These are phyloP conservation scores for Schizosaccharomyces japonicus DNA, from an alignment of 805 yeast species.

Conservation along the genomic window DNA sequence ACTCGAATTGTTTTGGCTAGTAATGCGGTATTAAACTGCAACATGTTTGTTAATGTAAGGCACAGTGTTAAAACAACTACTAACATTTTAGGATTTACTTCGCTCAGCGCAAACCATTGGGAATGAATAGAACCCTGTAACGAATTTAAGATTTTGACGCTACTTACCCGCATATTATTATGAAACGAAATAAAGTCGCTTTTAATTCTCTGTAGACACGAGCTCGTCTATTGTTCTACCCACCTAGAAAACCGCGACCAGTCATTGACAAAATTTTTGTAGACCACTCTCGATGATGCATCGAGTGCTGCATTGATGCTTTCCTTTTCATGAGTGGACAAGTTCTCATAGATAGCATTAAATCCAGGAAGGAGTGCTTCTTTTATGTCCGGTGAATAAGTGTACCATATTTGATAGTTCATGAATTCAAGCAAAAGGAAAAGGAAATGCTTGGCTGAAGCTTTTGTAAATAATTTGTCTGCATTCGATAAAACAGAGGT, in stretches of 20 bases:
- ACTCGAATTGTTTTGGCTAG: slow-evolving; percentile 66
- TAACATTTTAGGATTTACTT: slow-evolving; percentile 3
- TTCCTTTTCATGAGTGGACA: background rate
- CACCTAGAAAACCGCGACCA: background rate
- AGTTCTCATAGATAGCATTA: background rate
- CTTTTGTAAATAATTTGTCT: background rate
- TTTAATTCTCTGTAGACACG: too few species aligned
- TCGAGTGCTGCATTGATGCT: background rate
- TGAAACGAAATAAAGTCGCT: too few species aligned
- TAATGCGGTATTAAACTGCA: slow-evolving; percentile 30
- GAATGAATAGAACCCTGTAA: too few species aligned
- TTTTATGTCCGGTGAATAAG: background rate
- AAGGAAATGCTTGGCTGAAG: background rate
- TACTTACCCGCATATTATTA: too few species aligned
- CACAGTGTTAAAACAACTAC: background rate
- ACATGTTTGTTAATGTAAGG: slow-evolving; percentile 16
- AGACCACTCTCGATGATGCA: background rate
- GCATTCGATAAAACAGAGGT: background rate
- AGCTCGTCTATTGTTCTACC: background rate
- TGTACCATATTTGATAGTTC: background rate
- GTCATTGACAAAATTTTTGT: background rate
- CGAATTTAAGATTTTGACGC: too few species aligned
- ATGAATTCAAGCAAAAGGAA: background rate
- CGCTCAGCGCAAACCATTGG: too few species aligned
- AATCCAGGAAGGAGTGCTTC: background rate